Evolutionary conservation across 2,329 filamentous ascomycete species (phyloP).

Genomic region (Septoria linicola): DNA sequence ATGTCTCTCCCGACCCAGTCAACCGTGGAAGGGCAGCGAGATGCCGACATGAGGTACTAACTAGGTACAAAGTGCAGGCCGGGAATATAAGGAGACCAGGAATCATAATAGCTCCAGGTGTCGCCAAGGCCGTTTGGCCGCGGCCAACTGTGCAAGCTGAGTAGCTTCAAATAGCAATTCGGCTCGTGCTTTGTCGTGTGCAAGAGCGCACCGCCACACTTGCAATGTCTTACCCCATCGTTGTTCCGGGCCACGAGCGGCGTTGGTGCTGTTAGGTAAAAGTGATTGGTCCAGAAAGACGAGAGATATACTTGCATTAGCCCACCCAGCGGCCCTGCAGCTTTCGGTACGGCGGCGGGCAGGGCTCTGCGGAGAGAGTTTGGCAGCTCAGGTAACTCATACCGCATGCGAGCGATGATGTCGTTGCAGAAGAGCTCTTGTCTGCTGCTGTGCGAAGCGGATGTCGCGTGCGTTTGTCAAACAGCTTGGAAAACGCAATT

Average conservation of each 20-base stretch:
- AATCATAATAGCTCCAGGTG: not conserved
- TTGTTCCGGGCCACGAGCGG: not conserved
- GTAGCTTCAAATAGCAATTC: slow-evolving; percentile 10
- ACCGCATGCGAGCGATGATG: no score
- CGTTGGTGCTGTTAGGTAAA: slow-evolving; percentile 9
- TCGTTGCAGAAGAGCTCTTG: not conserved
- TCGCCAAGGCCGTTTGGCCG: slow-evolving; percentile 10
- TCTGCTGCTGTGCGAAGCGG: no score
- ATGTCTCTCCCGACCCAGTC: slow-evolving; percentile 2
- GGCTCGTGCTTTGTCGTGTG: slow-evolving; percentile 8
- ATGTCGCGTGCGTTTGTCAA: no score
- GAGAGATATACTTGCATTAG: slow-evolving; percentile 16
- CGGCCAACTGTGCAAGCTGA: slow-evolving; percentile 1
- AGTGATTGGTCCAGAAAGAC: slow-evolving; percentile 8
- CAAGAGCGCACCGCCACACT: slow-evolving; percentile 12
- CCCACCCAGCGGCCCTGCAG: not conserved
- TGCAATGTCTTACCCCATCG: slow-evolving; percentile 6
- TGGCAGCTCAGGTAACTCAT: no score
- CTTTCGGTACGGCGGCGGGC: slow-evolving; percentile 1
- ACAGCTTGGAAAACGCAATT: no score
- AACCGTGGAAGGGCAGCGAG: not conserved
- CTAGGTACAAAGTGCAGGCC: slow-evolving; percentile 3
- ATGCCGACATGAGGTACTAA: slow-evolving; percentile 8
- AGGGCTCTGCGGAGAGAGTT: slow-evolving; percentile 14
- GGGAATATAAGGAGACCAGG: not conserved